A percentile compares a stretch with the other conserved stretches of the same genome.
These are phyloP conservation scores for Coffea humblotiana DNA, from an alignment of 305 asterid species.

Conservation along the genomic window DNA sequence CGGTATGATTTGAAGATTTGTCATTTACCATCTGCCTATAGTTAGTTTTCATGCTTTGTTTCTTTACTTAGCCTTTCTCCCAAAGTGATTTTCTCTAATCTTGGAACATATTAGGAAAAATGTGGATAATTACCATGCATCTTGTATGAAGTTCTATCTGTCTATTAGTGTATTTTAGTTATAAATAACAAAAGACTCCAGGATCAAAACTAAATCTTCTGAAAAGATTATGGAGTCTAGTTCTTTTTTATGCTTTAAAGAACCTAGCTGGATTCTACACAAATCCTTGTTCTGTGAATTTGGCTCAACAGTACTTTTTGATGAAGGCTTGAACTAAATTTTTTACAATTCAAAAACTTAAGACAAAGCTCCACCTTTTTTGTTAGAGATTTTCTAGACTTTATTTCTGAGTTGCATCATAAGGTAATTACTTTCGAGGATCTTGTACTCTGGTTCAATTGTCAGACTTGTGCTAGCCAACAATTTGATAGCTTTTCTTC, in stretches of 20 bases:
- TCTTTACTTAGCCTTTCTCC: not conserved
- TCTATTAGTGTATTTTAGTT: not conserved
- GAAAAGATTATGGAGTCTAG: not conserved
- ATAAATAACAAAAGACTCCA: not conserved
- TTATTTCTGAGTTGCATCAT: not conserved
- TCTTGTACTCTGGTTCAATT: not conserved
- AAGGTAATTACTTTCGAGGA: not conserved
- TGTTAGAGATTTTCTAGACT: not conserved
- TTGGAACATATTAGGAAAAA: not conserved
- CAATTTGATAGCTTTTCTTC: not conserved
- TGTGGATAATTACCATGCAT: not conserved
- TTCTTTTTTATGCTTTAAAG: not conserved
- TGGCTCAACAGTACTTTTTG: not conserved
- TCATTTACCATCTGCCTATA: not conserved
- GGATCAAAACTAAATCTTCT: not conserved
- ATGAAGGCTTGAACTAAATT: not conserved
- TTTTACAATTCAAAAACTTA: not conserved
- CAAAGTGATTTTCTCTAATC: not conserved
- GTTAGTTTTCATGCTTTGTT: not conserved
- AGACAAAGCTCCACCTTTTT: not conserved
- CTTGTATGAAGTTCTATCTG: not conserved
- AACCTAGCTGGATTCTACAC: not conserved
- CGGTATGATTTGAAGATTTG: slow-evolving; percentile 40
- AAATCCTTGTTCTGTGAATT: not conserved
- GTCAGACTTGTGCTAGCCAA: not conserved